These are phyloP conservation scores for Acanthamoeba castellanii DNA, from an alignment of 208 protist genomes.

Conservation along the genomic window DNA sequence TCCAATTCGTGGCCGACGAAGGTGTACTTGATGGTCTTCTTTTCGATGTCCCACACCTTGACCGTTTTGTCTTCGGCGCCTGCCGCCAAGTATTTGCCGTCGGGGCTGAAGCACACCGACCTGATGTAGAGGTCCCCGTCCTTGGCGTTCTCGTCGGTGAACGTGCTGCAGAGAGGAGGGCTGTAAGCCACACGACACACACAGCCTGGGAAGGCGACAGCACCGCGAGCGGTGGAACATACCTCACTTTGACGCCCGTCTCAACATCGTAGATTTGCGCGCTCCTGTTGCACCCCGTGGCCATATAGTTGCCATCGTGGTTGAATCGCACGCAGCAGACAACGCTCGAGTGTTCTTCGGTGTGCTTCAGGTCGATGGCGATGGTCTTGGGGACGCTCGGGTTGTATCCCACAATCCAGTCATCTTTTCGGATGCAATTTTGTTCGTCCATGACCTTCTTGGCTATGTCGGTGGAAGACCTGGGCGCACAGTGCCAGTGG, in stretches of 20 bases:
- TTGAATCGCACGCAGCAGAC: slow-evolving; percentile 86
- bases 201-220: not conserved
- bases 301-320: slow-evolving; percentile 79
- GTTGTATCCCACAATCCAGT: slow-evolving; percentile 79
- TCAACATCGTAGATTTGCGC: slow-evolving; percentile 87
- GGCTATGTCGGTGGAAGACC: not conserved
- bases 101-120: slow-evolving; percentile 89
- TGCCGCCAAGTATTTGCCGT: slow-evolving; percentile 91
- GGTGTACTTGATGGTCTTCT: slow-evolving; percentile 76
- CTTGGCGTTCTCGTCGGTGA: slow-evolving; percentile 78
- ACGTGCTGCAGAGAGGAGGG: slow-evolving; percentile 65
- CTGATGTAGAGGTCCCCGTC: slow-evolving; percentile 89
- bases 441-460: slow-evolving; percentile 45
- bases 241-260: slow-evolving; percentile 84
- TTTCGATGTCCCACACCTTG: slow-evolving; percentile 89
- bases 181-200: not conserved
- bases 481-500: not conserved
- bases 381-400: slow-evolving; percentile 81
- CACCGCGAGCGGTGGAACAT: not conserved
- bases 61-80: slow-evolving; percentile 93
- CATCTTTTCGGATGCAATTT: slow-evolving; percentile 66
- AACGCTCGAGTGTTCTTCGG: slow-evolving; percentile 82
- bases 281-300: slow-evolving; percentile 85
- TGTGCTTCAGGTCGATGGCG: slow-evolving; percentile 82
- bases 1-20: slow-evolving; percentile 88